Base-by-base conservation (phyloP, 2,329 filamentous ascomycete genomes). In the Aureobasidium leucospermi region DNA sequence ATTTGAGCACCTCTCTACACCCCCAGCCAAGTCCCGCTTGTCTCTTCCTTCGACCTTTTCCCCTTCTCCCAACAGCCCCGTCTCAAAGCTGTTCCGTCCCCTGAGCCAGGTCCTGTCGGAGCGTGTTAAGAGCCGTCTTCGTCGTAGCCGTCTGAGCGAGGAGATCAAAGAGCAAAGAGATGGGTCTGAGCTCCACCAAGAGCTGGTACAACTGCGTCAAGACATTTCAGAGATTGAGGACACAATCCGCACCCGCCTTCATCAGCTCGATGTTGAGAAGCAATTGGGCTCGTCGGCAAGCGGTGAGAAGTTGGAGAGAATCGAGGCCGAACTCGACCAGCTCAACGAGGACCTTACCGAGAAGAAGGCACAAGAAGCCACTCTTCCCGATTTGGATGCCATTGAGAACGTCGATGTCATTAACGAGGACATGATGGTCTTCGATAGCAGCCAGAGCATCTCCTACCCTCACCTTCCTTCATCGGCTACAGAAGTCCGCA, bases 71-170 rank as follows among this genome's bases (percentile, higher is more conserved):
- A 45, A 59, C 23, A 63, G 66, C 36, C 48, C 63, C 3, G 56
- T 62, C 9, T 61, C 63, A 16, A 63, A 67, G 2, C 64, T 68
- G 32, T 70, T 70, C 58, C 63, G 65, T 2, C 68, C 70, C 11
- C 62, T 72, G 11, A 65, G 63, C 16, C 62, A 67, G 32, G 66
- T 71, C n/a, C 49, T 73, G 23, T 61, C 68, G n/a, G 65, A 67
- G 55, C 65, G 68, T n/a, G 66, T 70, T 36, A 63, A 65, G 39
- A 73, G 72, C 45, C 72, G 74, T 41, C 71, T 76, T 16, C 71
- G 72, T 53, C 73, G 71, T 32, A 74, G 67, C 65, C 72, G 73
- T 53, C 67, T 74, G 6, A 74, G 73, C 64, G 72, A 76, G 60
- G 71, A 74, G 64, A 69, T 75, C 51, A 74, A 72, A 59, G 65